Conservation (phyloP, 176 grass and related monocot genomes). For the Juncus effusus region DNA sequence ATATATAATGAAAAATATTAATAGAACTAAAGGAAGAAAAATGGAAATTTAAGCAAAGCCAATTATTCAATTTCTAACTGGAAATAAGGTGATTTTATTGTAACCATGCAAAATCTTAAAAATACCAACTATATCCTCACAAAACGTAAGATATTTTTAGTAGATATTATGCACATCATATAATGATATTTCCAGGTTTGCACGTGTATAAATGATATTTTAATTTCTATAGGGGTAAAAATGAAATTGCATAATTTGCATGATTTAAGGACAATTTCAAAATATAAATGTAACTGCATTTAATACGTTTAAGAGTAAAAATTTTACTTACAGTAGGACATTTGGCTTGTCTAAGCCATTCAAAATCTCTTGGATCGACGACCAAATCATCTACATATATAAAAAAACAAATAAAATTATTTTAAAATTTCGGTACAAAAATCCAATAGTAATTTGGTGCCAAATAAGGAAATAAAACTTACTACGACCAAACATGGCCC, state of each 20-base stretch:
- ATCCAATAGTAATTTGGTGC: not conserved
- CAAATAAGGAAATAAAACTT: slow-evolving; percentile 30
- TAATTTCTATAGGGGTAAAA: too few relatives aligned
- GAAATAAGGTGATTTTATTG: too few relatives aligned
- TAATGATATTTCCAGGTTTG: too few relatives aligned
- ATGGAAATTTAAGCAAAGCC: not conserved
- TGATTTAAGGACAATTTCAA: too few relatives aligned
- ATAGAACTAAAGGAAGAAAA: slow-evolving; percentile 1
- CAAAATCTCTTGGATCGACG: slow-evolving; percentile 92
- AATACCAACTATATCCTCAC: too few relatives aligned
- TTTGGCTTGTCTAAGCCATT: slow-evolving; percentile 91
- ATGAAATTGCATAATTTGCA: not conserved
- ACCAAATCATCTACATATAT: slow-evolving; percentile 70
- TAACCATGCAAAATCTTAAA: too few relatives aligned
- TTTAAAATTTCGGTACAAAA: too few relatives aligned
- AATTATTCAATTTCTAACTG: slow-evolving; percentile 5
- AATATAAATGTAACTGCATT: too few relatives aligned
- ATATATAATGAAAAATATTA: not conserved
- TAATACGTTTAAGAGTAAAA: too few relatives aligned
- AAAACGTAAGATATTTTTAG: too few relatives aligned
- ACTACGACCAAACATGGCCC: slow-evolving; percentile 98
- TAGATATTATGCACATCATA: too few relatives aligned
- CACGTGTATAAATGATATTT: too few relatives aligned
- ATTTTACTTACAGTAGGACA: slow-evolving; percentile 76
- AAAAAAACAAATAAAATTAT: slow-evolving; percentile 21